Base-by-base conservation (phyloP, 2,329 filamentous ascomycete species). In the Hypoxylon sp. region DNA sequence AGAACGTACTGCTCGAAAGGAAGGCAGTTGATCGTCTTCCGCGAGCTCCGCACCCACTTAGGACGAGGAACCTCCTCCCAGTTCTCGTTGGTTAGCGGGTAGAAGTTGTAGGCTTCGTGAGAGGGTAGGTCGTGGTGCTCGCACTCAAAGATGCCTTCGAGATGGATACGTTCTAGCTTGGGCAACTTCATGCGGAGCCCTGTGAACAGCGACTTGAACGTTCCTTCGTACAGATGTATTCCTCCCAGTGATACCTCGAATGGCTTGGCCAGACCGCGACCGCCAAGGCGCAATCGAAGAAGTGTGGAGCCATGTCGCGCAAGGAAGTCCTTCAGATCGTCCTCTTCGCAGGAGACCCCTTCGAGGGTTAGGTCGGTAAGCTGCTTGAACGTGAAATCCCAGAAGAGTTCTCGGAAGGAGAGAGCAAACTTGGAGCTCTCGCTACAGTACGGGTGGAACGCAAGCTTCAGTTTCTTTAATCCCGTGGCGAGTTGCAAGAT, bases 61-160 rank as follows among this genome's bases (percentile, higher is more conserved):
- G 77, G 74, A 39, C 68, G 64, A 25, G 71, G 65, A 6, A 78
- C 68, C 1, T 73, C 73, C 51, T 76, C 74, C 81, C 81, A 82
- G 14, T 79, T 69, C 58, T 82, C 81, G 68, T 81, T 77, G 30
- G 79, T 80, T 51, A 79, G 73, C 1, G 80, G 76, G 51, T 78
- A 78, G 67, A 83, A 83, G 65, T 78, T 76, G 73, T 81, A 82
- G 12, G 75, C 71, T 70, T 83, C 81, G 66, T 79, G 74, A 9
- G 78, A 74, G 29, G 74, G 75, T 1, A 78, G 71, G 68, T 77
- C 76, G 37, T 75, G 74, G 52, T 79, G 77, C 23, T 80, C 79
- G 47, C 80, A 81, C 65, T 81, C 78, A 47, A 82, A 80, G 53
- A 83, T 81, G 3, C 83, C 83, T 63, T 83, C 81, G 51, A 84